phyloP scores from a whole-genome alignment of 257 asterid species.

The Dorcoceras hygrometricum region DNA sequence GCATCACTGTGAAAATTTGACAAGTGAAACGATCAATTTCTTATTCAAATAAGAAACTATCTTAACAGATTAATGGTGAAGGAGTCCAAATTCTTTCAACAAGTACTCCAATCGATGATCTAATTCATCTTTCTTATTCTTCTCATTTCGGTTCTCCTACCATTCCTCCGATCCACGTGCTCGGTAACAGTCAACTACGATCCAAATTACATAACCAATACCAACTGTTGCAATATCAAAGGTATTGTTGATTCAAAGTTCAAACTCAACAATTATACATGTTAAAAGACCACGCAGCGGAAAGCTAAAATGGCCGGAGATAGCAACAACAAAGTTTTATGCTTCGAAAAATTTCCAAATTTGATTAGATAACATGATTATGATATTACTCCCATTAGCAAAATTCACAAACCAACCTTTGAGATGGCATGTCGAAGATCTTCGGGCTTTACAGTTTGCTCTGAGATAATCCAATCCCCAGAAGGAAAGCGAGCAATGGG shows the following conservation, averaged over 20 bases:
- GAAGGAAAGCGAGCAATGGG: slow-evolving; percentile 93
- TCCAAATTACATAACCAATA: neutral
- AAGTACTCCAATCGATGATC: slow-evolving; percentile 12
- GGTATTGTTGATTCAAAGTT: neutral
- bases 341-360: neutral
- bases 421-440: slow-evolving; percentile 78
- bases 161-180: too few relatives aligned
- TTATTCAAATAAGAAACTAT: neutral
- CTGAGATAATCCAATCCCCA: slow-evolving; percentile 86
- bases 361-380: too few relatives aligned
- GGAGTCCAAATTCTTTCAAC: neutral
- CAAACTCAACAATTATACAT: neutral
- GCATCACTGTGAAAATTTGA: slow-evolving; percentile 16
- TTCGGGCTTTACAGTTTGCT: slow-evolving; percentile 66
- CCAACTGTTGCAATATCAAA: neutral
- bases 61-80: neutral
- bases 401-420: slow-evolving; percentile 51
- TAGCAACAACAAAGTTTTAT: neutral
- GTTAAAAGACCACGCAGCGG: neutral
- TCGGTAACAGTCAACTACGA: too few relatives aligned
- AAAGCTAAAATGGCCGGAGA: neutral
- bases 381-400: slow-evolving; percentile 1
- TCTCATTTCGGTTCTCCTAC: neutral
- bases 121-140: too few relatives aligned
- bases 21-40: neutral